Evolutionary conservation across 2,329 filamentous ascomycete species (phyloP).

Genomic region (Xylaria polymorpha): DNA sequence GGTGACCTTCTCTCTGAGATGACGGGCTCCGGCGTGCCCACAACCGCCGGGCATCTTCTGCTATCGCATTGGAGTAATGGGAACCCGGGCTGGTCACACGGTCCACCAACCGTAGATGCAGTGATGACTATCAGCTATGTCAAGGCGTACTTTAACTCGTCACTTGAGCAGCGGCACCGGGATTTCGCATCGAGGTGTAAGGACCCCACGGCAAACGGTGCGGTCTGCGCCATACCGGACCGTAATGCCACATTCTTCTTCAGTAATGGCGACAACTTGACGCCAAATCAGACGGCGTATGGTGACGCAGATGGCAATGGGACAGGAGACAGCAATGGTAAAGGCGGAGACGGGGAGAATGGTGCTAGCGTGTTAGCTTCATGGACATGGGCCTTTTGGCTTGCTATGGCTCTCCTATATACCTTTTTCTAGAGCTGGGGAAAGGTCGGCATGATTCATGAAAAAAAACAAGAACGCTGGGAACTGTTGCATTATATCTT

Average conservation of each 20-base stretch:
- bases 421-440: constrained; percentile 6
- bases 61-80: constrained; percentile 85
- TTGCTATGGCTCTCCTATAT: constrained; percentile 28
- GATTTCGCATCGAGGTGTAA: constrained; percentile 58
- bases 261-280: constrained; percentile 58
- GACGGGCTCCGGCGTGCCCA: constrained; percentile 67
- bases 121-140: constrained; percentile 74
- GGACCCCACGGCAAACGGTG: constrained; percentile 51
- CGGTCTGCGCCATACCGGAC: constrained; percentile 65
- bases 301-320: constrained; percentile 22
- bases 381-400: constrained; percentile 28
- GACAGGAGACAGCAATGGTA: background rate
- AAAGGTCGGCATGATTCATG: constrained; percentile 7
- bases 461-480: constrained; percentile 1
- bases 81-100: constrained; percentile 75
- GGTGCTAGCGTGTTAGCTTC: constrained; percentile 19
- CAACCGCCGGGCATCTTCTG: constrained; percentile 71
- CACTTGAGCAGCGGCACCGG: constrained; percentile 54
- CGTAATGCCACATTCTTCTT: constrained; percentile 62
- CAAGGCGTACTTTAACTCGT: constrained; percentile 84
- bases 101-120: constrained; percentile 73
- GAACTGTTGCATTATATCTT: constrained; percentile 20
- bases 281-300: constrained; percentile 60
- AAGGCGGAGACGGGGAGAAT: constrained; percentile 18
- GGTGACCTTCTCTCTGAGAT: constrained; percentile 67